Percentiles rank a stretch among this genome's conserved stretches.
Conservation (phyloP, 2,329 filamentous ascomycete species). For the Zasmidium angulare region DNA sequence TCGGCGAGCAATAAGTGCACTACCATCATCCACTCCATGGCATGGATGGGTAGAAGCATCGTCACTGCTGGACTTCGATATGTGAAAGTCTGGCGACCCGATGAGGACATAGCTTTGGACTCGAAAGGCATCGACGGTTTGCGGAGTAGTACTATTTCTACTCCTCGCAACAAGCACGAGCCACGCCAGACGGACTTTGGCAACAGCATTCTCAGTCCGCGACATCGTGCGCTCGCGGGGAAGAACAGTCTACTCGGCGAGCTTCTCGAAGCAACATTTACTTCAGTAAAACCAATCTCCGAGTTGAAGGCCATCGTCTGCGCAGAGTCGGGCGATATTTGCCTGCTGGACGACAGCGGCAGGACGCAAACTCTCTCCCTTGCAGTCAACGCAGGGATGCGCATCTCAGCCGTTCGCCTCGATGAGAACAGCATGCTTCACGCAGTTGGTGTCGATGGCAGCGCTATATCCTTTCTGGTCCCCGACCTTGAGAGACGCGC, state of each 20-base stretch:
- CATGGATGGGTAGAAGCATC: conserved; percentile 82
- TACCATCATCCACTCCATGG: conserved; percentile 78
- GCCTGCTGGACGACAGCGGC: conserved; percentile 75
- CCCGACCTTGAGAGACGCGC: conserved; percentile 32
- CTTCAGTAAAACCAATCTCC: conserved; percentile 70
- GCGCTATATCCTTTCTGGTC: conserved; percentile 49
- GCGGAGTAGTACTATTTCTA: conserved; percentile 18
- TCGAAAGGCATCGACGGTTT: conserved; percentile 11
- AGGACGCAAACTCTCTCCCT: conserved; percentile 70
- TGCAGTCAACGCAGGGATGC: conserved; percentile 66
- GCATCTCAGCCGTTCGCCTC: conserved; percentile 65
- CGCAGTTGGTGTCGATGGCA: conserved; percentile 66
- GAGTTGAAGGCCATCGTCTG: conserved; percentile 76
- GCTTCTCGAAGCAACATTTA: conserved; percentile 81
- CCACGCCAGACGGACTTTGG: conserved; percentile 30
- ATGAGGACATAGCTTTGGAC: conserved; percentile 53
- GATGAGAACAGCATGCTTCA: conserved; percentile 59
- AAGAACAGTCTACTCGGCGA: conserved; percentile 83
- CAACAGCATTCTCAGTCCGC: conserved; percentile 40
- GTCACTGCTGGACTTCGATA: conserved; percentile 88
- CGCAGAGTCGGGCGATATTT: conserved; percentile 86
- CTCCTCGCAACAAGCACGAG: conserved; percentile 36
- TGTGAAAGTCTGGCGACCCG: conserved; percentile 88
- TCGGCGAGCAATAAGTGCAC: conserved; percentile 92
- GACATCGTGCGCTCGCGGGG: conserved; percentile 72